Percentiles rank a stretch among this genome's conserved stretches.
Conservation (phyloP, 192 early-diverging fungal species). For the Lunasporangiospora selenospora region DNA sequence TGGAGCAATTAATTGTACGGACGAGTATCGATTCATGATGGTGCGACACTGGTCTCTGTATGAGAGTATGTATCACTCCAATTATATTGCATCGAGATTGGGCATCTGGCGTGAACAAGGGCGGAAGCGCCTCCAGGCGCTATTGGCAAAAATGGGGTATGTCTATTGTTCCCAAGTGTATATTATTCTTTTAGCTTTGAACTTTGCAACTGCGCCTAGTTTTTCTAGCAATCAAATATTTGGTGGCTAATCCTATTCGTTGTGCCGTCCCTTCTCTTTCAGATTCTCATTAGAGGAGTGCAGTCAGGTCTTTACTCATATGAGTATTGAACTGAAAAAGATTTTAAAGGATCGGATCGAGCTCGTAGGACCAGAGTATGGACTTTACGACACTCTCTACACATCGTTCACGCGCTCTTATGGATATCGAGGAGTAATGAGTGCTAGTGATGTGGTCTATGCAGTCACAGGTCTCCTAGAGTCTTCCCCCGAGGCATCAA, state of each 20-base stretch:
- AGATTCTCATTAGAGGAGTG: constrained; percentile 85
- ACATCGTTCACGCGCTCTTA: constrained; percentile 81
- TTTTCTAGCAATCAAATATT: constrained; percentile 2
- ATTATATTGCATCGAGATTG: constrained; percentile 85
- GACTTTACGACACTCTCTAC: constrained; percentile 77
- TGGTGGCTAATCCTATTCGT: not conserved
- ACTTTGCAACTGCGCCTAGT: not conserved
- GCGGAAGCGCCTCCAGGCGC: constrained; percentile 74
- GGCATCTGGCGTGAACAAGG: constrained; percentile 91
- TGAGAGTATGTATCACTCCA: constrained; percentile 87
- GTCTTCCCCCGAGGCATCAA: constrained; percentile 49
- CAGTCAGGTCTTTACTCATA: constrained; percentile 74
- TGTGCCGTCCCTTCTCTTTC: not conserved
- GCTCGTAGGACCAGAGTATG: constrained; percentile 78
- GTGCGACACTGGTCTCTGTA: constrained; percentile 93
- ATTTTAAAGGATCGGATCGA: constrained; percentile 70
- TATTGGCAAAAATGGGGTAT: constrained; percentile 92
- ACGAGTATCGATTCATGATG: constrained; percentile 89
- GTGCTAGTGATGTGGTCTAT: constrained; percentile 84
- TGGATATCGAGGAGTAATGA: constrained; percentile 71
- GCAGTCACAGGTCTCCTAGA: constrained; percentile 77
- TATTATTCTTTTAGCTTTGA: not conserved
- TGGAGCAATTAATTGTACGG: constrained; percentile 60
- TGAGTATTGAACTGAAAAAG: constrained; percentile 79
- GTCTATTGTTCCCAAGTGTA: not conserved